Evolutionary conservation across 306 rosid species (phyloP).

Genomic region (Urtica urens): DNA sequence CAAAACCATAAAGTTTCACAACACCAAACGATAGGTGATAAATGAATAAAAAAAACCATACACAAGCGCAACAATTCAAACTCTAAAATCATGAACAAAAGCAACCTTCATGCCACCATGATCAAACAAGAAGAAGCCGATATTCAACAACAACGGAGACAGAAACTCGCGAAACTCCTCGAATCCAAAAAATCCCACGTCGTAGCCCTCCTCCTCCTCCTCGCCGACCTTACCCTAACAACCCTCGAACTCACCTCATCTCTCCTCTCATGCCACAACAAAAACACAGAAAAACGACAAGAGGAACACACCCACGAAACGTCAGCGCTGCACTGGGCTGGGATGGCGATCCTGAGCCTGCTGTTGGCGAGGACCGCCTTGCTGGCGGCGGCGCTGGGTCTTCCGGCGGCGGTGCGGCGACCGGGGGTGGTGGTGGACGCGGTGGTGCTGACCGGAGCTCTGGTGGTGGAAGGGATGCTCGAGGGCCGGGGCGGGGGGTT

Average conservation of each 20-base stretch:
- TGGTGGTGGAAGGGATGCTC: constrained; percentile 40
- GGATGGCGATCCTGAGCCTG: constrained; percentile 47
- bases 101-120: too few relatives aligned
- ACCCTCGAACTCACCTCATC: constrained; percentile 57
- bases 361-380: constrained; percentile 31
- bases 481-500: constrained; percentile 56
- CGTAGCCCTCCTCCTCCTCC: constrained; percentile 31
- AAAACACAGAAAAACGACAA: neutral
- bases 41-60: too few relatives aligned
- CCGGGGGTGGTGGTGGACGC: constrained; percentile 49
- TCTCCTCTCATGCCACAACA: constrained; percentile 21
- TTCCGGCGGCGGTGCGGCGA: constrained; percentile 25
- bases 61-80: too few relatives aligned
- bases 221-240: constrained; percentile 50
- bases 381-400: constrained; percentile 37
- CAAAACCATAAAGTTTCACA: too few relatives aligned
- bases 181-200: constrained; percentile 42
- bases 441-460: constrained; percentile 35
- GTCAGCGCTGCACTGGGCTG: constrained; percentile 39
- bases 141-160: too few relatives aligned
- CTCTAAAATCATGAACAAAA: too few relatives aligned
- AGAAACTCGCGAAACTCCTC: too few relatives aligned
- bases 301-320: neutral
- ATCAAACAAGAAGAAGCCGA: too few relatives aligned
- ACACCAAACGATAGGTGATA: too few relatives aligned